Evolutionary conservation across 2,329 filamentous ascomycete species (phyloP).

Genomic region (Pseudogymnoascus verrucosus): DNA sequence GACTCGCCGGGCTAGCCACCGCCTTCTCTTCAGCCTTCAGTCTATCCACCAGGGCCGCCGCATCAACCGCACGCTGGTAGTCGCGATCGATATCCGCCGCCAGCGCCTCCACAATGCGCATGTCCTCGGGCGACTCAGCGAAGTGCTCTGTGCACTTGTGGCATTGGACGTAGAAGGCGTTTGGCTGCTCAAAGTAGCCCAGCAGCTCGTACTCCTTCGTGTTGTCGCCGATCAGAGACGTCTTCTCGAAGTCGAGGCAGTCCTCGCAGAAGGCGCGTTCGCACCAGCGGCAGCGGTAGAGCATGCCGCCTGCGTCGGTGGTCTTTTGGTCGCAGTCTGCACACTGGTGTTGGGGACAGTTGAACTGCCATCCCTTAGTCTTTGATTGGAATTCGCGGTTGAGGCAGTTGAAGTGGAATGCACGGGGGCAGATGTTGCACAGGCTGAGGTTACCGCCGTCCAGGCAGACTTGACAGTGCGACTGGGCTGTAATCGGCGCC

Average conservation of each 20-base stretch:
- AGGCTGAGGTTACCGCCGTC: conserved; percentile 39
- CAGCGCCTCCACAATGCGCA: conserved; percentile 23
- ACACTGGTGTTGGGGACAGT: conserved; percentile 49
- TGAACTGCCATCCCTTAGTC: conserved; percentile 38
- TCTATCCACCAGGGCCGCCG: not conserved
- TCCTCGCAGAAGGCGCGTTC: conserved; percentile 49
- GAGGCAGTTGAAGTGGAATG: conserved; percentile 46
- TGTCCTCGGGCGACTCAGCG: conserved; percentile 22
- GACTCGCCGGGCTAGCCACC: conserved; percentile 11
- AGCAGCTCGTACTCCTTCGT: conserved; percentile 45
- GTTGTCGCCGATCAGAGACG: conserved; percentile 42
- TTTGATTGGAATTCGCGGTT: conserved; percentile 32
- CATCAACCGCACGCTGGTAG: conserved; percentile 13
- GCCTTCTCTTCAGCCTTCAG: not conserved
- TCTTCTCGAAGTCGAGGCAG: conserved; percentile 45
- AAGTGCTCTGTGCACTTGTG: conserved; percentile 34
- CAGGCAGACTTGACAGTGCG: conserved; percentile 44
- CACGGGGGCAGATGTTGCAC: conserved; percentile 46
- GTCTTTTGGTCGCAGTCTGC: conserved; percentile 44
- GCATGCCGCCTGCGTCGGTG: conserved; percentile 32
- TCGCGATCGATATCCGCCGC: conserved; percentile 20
- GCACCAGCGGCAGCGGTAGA: conserved; percentile 47
- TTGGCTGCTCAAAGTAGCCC: conserved; percentile 32
- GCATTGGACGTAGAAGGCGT: conserved; percentile 47
- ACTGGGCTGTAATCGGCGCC: conserved; percentile 38